Evolutionary conservation across 2,329 filamentous ascomycete species (phyloP), one percentile per base, ranked within the genome.

Genomic region (Fusarium buharicum): DNA sequence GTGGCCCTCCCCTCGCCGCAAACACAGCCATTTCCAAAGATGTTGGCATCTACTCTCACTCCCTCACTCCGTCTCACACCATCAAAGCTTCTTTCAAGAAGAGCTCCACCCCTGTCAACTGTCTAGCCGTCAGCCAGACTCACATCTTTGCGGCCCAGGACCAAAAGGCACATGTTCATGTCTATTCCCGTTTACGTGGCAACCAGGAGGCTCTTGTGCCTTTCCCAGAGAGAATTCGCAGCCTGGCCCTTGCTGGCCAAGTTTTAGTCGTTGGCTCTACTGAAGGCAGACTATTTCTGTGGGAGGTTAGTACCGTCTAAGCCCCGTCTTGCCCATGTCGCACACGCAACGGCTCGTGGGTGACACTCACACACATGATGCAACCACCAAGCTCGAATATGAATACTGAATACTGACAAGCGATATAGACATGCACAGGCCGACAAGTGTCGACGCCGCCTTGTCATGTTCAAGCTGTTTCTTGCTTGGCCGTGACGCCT

Each of bases 141-240:
- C 95, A 99, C 74, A 83, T 98, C 41, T 99, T 97, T 74, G 90
- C 93, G 4, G 94, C 92, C 4, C 95, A 99, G 75, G 84, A 90
- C 45, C 93, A 93, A 64, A 98, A 97, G 76, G 92, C 93, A 0
- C 91, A 96, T 37, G 85, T 99, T 2, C 92, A 98, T 77, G 92
- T 99, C 51, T 99, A 98, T 77, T 93, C 86, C 55, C 85, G 93
- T 51, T 83, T 88, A 55, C 90, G 91, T 62, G 91, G 91, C 24
- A 95, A 91, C 69, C 93, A 97, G 73, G 94, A 98, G 77, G 90
- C 92, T 7, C 85, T 92, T 16, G 87, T 98, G 17, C 90, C 93
- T 1, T 96, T 99, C 70, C 88, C 90, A 0, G 94, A 98, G 76
- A 86, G 88, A 69, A 92, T 99, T 71, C 88, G 87, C 64, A 93